Conservation (phyloP, 2,329 filamentous ascomycete species). For the Neofusicoccum parvum region DNA sequence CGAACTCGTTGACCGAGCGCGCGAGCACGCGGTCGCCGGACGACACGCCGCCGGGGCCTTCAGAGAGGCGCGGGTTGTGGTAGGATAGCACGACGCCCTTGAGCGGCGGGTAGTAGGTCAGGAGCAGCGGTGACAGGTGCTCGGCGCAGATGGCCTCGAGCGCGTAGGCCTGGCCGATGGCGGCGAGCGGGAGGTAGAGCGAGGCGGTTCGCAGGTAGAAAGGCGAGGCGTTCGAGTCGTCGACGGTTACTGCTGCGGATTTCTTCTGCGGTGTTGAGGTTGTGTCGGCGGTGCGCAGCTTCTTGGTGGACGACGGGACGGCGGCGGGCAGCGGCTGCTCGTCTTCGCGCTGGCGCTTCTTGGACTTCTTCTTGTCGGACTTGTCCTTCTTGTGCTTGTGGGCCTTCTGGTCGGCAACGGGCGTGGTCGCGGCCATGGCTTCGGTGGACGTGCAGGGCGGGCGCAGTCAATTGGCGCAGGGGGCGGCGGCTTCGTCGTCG, state of each 20-base stretch:
- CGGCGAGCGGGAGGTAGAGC: slow-evolving; percentile 75
- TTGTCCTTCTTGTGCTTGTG: slow-evolving; percentile 44
- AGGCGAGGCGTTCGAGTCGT: slow-evolving; percentile 38
- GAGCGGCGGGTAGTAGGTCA: slow-evolving; percentile 74
- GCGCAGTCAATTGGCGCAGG: neutral
- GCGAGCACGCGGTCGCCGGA: slow-evolving; percentile 1
- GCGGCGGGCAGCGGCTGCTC: slow-evolving; percentile 12
- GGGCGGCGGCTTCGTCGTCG: neutral
- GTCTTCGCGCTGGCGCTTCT: slow-evolving; percentile 28
- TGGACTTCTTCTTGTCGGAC: slow-evolving; percentile 28
- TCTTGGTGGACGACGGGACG: slow-evolving; percentile 17
- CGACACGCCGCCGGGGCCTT: slow-evolving; percentile 46
- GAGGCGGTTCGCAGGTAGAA: slow-evolving; percentile 80
- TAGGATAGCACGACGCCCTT: slow-evolving; percentile 76
- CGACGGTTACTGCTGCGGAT: neutral
- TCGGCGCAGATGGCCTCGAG: slow-evolving; percentile 72
- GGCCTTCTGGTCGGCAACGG: slow-evolving; percentile 41
- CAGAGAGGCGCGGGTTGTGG: slow-evolving; percentile 67
- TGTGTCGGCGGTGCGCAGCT: slow-evolving; percentile 13
- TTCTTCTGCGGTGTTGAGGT: neutral
- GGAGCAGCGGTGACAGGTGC: slow-evolving; percentile 72
- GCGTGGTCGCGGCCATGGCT: slow-evolving; percentile 24
- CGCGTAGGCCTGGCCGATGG: slow-evolving; percentile 68
- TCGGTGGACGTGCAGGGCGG: slow-evolving; percentile 38
- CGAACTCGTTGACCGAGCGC: slow-evolving; percentile 65